Evolutionary conservation across 2,329 filamentous ascomycete species (phyloP), one percentile per base, ranked within the genome.

Genomic region (Pseudogymnoascus sp.): DNA sequence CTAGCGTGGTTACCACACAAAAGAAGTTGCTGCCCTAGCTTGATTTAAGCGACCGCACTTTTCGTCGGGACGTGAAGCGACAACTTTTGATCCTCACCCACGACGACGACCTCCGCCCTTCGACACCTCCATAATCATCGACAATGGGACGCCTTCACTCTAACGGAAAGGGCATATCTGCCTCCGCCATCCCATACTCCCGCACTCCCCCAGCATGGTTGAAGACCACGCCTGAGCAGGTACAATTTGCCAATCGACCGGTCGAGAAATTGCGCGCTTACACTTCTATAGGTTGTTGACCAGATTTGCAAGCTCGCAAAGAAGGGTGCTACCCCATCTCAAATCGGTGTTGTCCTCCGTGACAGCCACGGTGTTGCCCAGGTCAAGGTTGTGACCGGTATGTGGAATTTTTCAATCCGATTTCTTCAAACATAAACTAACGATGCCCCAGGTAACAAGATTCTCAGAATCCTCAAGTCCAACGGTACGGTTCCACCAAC

Each of bases 281-380:
- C 57, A 38, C 33, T 15, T 38, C 35, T 25, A 38, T 58, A 58
- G 57, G 91, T 99, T 78, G 91, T 96, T 73, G 94, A 99, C 77
- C 92, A 97, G 83, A 99, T 99, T 82, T 92, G 89, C 83, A 96
- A 96, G 85, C 89, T 97, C 77, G 94, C 94, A 76, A 92, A 90
- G 83, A 97, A 97, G 89, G 94, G 95, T 82, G 91, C 91, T 71
- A 96, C 93, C 70, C 94, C 94, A 73, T 97, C 92, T 68, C 93
- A 97, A 85, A 99, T 99, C 74, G 94, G 95, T 89, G 93, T 97
- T 76, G 83, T 97, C 74, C 90, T 99, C 77, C 87, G 95, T 83
- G 95, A 99, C 82, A 91, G 88, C 76, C 94, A 99, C 83, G 95
- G 95, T 77, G 85, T 99, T 79, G 90, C 94, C 73, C 94, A 97